Evolutionary conservation across 768 basidiomycete species (phyloP).

Genomic region (Lepiota venenata): DNA sequence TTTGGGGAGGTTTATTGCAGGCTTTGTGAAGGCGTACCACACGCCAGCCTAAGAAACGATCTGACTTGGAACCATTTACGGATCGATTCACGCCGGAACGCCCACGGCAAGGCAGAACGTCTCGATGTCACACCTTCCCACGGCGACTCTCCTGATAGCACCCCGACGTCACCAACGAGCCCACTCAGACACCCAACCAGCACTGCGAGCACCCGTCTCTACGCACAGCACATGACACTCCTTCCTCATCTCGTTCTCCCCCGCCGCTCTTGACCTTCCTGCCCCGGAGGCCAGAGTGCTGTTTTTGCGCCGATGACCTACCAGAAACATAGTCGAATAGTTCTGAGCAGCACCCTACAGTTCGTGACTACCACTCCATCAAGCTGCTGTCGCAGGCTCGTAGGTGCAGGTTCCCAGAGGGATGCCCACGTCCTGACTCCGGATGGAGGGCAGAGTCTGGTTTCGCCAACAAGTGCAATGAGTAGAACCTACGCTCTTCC

Average conservation of each 20-base stretch:
- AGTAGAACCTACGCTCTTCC: constrained; percentile 20
- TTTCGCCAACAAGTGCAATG: constrained; percentile 95
- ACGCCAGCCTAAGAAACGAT: too few species aligned
- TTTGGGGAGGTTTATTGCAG: too few species aligned
- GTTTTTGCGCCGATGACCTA: constrained; percentile 71
- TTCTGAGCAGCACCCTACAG: constrained; percentile 53
- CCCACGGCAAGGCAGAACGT: too few species aligned
- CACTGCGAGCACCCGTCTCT: constrained; percentile 25
- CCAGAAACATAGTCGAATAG: constrained; percentile 53
- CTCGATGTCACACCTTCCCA: too few species aligned
- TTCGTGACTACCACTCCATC: constrained; percentile 76
- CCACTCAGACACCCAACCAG: constrained; percentile 1
- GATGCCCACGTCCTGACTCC: constrained; percentile 73
- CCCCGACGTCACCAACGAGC: constrained; percentile 6
- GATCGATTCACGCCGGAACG: too few species aligned
- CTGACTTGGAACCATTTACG: too few species aligned
- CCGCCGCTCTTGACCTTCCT: constrained; percentile 50
- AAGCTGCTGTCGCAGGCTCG: constrained; percentile 61
- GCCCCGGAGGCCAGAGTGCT: constrained; percentile 41
- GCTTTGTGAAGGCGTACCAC: too few species aligned
- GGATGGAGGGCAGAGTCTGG: constrained; percentile 95
- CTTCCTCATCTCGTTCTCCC: constrained; percentile 59
- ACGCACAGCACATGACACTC: constrained; percentile 63
- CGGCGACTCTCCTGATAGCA: too few species aligned
- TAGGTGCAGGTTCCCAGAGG: constrained; percentile 80